A percentile compares a stretch with the other conserved stretches of the same genome.
phyloP scores from a whole-genome alignment of 2,329 filamentous ascomycete species.

The Pseudogymnoascus sp. region DNA sequence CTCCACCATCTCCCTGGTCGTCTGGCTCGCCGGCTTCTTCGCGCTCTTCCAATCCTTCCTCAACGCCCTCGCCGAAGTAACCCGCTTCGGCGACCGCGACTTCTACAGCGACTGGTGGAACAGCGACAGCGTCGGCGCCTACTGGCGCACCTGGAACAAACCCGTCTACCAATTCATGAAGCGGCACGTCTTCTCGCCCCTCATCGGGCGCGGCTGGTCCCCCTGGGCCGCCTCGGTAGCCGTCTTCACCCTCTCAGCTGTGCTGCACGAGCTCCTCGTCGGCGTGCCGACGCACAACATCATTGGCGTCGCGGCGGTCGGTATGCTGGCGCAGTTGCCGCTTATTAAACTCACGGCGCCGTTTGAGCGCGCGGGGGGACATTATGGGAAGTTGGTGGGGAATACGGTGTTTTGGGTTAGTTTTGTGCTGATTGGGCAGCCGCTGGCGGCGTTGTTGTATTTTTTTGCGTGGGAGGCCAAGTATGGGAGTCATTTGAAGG shows the following conservation, averaged over 20 bases:
- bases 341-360: slow-evolving; percentile 75
- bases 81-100: slow-evolving; percentile 82
- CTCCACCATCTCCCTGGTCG: slow-evolving; percentile 87
- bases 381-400: slow-evolving; percentile 70
- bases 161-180: slow-evolving; percentile 97
- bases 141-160: slow-evolving; percentile 98
- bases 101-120: slow-evolving; percentile 99
- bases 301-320: slow-evolving; percentile 86
- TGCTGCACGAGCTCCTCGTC: slow-evolving; percentile 87
- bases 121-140: slow-evolving; percentile 71
- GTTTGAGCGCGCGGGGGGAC: slow-evolving; percentile 70
- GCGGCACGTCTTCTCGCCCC: slow-evolving; percentile 82
- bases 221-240: slow-evolving; percentile 62
- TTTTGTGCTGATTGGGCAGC: slow-evolving; percentile 93
- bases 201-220: slow-evolving; percentile 77
- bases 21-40: slow-evolving; percentile 97
- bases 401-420: slow-evolving; percentile 96
- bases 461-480: slow-evolving; percentile 99
- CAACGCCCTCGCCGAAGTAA: slow-evolving; percentile 85
- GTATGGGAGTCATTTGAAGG: slow-evolving; percentile 58
- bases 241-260: slow-evolving; percentile 82
- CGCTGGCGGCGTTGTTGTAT: slow-evolving; percentile 83
- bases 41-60: slow-evolving; percentile 89
- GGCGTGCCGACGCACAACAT: slow-evolving; percentile 93
- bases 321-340: slow-evolving; percentile 90